phyloP scores from a whole-genome alignment of 148 eudicot species.

The Rhododendron ovatum region DNA sequence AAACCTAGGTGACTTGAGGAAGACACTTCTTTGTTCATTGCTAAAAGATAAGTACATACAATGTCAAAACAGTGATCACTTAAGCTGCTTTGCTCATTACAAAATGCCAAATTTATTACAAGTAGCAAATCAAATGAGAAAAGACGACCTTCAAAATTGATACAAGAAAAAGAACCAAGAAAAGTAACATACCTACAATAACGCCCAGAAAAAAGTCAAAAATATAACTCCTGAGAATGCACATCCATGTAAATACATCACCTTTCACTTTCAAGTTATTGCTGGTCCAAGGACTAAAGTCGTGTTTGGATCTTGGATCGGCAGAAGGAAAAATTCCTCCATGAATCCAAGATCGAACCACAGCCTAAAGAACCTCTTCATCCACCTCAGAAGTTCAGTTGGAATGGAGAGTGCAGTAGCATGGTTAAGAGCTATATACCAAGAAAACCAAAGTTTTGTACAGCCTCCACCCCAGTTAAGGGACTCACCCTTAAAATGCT shows the following conservation, averaged over 20 bases:
- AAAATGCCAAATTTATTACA: background rate
- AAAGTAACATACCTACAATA: background rate
- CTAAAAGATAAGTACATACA: background rate
- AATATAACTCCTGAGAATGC: background rate
- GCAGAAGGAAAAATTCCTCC: background rate
- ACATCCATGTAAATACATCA: background rate
- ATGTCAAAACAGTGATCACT: background rate
- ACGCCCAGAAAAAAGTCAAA: background rate
- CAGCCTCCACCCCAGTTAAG: background rate
- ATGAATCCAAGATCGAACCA: background rate
- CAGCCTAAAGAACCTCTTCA: background rate
- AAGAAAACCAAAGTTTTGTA: background rate
- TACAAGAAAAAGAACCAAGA: background rate
- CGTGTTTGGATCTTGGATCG: background rate
- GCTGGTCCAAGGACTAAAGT: conserved; percentile 7
- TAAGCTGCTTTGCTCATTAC: background rate
- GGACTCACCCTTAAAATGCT: background rate
- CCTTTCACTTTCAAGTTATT: background rate
- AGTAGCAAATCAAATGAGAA: background rate
- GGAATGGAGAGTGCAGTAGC: background rate
- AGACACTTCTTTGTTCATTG: background rate
- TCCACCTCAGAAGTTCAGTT: conserved; percentile 1
- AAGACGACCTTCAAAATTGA: background rate
- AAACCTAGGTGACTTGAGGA: background rate
- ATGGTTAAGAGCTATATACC: background rate